Evolutionary conservation across 2,329 filamentous ascomycete genomes (phyloP), one percentile per base, ranked within the genome.

Genomic region (Teratosphaeria epicoccoides): DNA sequence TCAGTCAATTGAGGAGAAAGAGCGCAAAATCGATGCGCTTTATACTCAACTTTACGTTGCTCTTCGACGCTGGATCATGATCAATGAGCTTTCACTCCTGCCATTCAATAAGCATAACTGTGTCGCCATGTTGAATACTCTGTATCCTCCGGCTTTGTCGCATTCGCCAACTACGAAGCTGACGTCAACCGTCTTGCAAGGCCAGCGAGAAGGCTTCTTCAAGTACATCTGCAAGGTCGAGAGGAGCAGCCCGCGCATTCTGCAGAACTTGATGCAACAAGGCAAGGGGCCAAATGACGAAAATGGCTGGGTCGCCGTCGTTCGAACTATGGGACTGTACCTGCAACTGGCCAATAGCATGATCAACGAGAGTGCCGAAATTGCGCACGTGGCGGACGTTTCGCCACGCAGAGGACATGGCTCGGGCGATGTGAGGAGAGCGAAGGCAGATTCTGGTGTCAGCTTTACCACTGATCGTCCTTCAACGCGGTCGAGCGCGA

Each of bases 71-170:
- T 85, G 81, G 81, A 78, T 80, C 53, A 68, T 85, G 62, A 77
- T 84, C 66, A 83, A 84, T 59, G 81, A 84, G 59, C 74, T 85
- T 59, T 76, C 79, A 24, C 70, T 82, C 25, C 70, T 75, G 26
- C 80, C 80, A 0, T 82, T 81, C 67, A 80, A 80, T 70, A 83
- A 82, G 64, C 73, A 77, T 60, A 84, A 83, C 63, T 83, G 81
- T 62, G 73, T 83, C 56, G 82, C 80, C 49, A 81, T 85, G 76
- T 76, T 85, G 48, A 85, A 85, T 67, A 84, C 81, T 9, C 71
- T 85, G 25, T 80, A 83, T 56, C 82, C 82, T 6, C 80, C 82
- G 11, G 71, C 76, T 43, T 70, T 72, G 43, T 65, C 67, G 11
- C 65, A 68, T 14, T 70, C 71, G 43, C 78, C 76, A 4, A 79